Evolutionary conservation across 495 filamentous ascomycete genomes (phyloP).

Genomic region (Aspergillus haitiensis): DNA sequence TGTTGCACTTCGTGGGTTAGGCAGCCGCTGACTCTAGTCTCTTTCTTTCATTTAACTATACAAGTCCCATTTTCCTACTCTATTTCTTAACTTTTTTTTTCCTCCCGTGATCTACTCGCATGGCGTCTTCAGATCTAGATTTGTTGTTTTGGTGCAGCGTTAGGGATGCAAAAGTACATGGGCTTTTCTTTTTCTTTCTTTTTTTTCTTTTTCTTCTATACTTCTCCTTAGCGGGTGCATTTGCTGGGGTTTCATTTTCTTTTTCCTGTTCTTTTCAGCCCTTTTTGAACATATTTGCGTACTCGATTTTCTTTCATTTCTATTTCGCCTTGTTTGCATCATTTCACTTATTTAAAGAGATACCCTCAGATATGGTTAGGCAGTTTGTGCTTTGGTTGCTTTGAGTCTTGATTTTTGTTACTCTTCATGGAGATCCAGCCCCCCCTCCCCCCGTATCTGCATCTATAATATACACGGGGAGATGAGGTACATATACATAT

Average conservation of each 20-base stretch:
- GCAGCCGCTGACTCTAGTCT: slow-evolving; percentile 21
- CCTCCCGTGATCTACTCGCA: slow-evolving; percentile 18
- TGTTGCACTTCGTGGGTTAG: slow-evolving; percentile 40
- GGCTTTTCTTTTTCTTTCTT: background rate
- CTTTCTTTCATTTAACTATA: background rate
- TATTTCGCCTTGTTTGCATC: slow-evolving; percentile 10
- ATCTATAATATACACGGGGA: background rate
- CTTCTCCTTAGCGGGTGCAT: slow-evolving; percentile 30
- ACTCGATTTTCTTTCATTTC: slow-evolving; percentile 7
- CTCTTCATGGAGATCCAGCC: background rate
- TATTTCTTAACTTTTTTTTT: background rate
- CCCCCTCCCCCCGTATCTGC: background rate
- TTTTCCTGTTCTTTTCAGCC: slow-evolving; percentile 22
- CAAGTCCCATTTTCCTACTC: background rate
- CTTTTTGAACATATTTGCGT: slow-evolving; percentile 9
- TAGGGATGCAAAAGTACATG: background rate
- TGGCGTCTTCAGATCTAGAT: slow-evolving; percentile 19
- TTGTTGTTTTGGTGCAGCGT: slow-evolving; percentile 7
- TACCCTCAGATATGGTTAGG: slow-evolving; percentile 55
- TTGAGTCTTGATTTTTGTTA: slow-evolving; percentile 51
- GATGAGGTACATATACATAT: background rate
- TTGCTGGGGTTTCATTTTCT: slow-evolving; percentile 28
- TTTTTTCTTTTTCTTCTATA: slow-evolving; percentile 9
- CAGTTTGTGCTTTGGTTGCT: slow-evolving; percentile 45
- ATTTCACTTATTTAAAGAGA: slow-evolving; percentile 10